Evolutionary conservation across 2,329 filamentous ascomycete genomes (phyloP), one percentile per base, ranked within the genome.

Genomic region (Fusarium mundagurra): DNA sequence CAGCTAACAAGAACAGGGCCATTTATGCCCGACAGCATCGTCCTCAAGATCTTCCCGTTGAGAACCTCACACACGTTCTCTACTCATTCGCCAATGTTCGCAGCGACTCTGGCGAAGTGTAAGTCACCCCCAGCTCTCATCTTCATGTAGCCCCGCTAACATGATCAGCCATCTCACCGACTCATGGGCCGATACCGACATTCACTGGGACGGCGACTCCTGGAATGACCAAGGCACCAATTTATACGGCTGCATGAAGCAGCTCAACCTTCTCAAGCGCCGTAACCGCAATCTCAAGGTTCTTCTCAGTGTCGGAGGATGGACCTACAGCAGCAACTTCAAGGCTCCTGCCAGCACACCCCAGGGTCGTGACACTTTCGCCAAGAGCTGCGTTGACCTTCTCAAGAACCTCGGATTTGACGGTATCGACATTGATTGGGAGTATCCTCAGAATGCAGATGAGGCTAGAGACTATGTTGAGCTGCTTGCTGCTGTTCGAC

Each of bases 1-100:
- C 53, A 39, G 44, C 54, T 64, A 58, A 54, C 12, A 17, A 55
- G 38, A 39, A 33, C 61, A 86, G 87, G 94, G 94, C 93, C 73
- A 96, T 97, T 76, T 98, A 98, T 82, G 94, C 87, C 44, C 91
- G 95, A 63, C 92, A 96, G 78, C 93, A 96, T 81, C 89, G 91
- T n/a, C 95, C 95, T 0, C 93, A 97, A 80, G 91, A 97, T 80
- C 88, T 98, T 11, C 93, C 94, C 1, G 91, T 88, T 8, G 89
- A 95, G 62, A 92, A 94, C 64, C 89, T 98, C 47, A 98, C 95
- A 0, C 96, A 98, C 80, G 84, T 98, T 9, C 90, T 98, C 22
- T 98, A 98, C 76, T 87, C 95, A 22, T 98, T 98, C 83, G 96
- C 94, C 79, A 97, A 98, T 81, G 90, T 98, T 67, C 89, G 90